Evolutionary conservation across 2,329 filamentous ascomycete genomes (phyloP).

Genomic region (Fusarium pseudograminearum): DNA sequence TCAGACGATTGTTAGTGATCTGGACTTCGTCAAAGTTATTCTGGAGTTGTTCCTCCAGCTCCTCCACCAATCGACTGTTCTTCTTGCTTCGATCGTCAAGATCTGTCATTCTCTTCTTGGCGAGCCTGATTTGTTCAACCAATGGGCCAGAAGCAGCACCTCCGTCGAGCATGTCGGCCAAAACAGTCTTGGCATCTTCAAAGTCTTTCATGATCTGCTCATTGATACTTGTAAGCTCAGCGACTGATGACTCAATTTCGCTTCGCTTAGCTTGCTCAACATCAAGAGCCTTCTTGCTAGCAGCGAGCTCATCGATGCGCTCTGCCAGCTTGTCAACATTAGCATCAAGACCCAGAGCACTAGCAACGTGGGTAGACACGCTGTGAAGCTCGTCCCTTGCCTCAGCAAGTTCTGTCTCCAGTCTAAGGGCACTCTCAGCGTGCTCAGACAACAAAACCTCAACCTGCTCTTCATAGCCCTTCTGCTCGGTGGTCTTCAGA

Average conservation of each 20-base stretch:
- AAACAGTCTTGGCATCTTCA: conserved; percentile 67
- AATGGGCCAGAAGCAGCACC: conserved; percentile 60
- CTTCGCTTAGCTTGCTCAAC: conserved; percentile 69
- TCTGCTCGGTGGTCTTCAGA: conserved; percentile 62
- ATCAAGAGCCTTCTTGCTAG: conserved; percentile 69
- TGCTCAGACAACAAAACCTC: conserved; percentile 71
- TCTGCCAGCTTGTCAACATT: conserved; percentile 76
- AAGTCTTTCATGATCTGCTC: conserved; percentile 72
- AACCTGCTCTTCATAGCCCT: conserved; percentile 69
- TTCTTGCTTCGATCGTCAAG: conserved; percentile 82
- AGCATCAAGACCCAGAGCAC: conserved; percentile 70
- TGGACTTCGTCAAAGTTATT: conserved; percentile 96
- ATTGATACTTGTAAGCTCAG: conserved; percentile 68
- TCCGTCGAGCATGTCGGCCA: conserved; percentile 66
- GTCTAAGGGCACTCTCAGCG: conserved; percentile 63
- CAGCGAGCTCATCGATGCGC: conserved; percentile 68
- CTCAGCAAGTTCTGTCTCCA: conserved; percentile 73
- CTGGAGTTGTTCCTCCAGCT: conserved; percentile 96
- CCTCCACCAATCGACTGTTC: conserved; percentile 90
- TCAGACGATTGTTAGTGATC: conserved; percentile 84
- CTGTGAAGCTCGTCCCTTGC: conserved; percentile 75
- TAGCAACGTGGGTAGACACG: conserved; percentile 72
- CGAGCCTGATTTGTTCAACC: conserved; percentile 67
- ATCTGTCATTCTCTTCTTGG: conserved; percentile 75
- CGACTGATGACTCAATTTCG: conserved; percentile 67